Evolutionary conservation across 352 stramenopile genomes (phyloP).

Genomic region (Phytophthora podocarpi): DNA sequence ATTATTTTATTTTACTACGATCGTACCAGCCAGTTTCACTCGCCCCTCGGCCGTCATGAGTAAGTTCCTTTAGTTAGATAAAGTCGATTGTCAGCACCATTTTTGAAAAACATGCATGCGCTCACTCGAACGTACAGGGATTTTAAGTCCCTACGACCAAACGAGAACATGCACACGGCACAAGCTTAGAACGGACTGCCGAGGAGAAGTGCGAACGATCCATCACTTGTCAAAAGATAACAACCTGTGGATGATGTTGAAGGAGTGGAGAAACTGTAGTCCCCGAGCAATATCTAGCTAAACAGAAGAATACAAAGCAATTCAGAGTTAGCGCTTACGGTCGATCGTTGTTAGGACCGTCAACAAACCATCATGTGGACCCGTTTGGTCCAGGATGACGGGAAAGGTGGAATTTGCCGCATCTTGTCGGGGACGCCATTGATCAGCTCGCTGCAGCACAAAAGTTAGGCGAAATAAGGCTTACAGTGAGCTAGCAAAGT

Average conservation of each 20-base stretch:
- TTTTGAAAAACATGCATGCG: not conserved
- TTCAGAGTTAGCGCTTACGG: not conserved
- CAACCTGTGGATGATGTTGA: conserved; percentile 81
- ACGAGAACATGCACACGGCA: not conserved
- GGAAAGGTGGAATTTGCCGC: conserved; percentile 64
- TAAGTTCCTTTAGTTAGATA: conserved; percentile 52
- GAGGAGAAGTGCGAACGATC: too few species aligned
- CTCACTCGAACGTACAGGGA: conserved; percentile 56
- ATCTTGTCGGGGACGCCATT: conserved; percentile 64
- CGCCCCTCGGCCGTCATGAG: conserved; percentile 73
- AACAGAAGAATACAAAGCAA: not conserved
- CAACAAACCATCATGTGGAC: conserved; percentile 73
- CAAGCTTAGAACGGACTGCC: not conserved
- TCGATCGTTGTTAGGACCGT: not conserved
- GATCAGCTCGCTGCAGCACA: conserved; percentile 64
- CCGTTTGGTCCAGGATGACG: conserved; percentile 77
- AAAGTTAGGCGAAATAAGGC: not conserved
- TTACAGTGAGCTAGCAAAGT: not conserved
- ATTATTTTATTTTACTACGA: not conserved
- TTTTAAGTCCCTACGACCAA: conserved; percentile 74
- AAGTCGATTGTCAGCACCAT: not conserved
- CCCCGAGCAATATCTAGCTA: conserved; percentile 73
- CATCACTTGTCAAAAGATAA: too few species aligned
- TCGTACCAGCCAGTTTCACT: conserved; percentile 70
- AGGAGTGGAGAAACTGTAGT: conserved; percentile 80